phyloP scores from a whole-genome alignment of 257 asterid genomes.

The Thymus mandschuricus region DNA sequence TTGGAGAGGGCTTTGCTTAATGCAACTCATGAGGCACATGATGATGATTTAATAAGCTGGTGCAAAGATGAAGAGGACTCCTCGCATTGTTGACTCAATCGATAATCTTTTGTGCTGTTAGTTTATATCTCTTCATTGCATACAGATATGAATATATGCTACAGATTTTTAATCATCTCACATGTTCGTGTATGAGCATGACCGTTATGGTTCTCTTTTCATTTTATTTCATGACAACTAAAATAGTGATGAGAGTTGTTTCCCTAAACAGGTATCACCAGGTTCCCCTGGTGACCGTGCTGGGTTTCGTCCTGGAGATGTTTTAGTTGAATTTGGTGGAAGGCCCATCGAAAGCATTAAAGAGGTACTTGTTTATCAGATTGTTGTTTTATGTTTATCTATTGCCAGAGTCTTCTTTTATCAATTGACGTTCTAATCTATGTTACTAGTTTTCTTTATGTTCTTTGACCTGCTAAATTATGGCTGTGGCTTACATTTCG shows the following conservation, averaged over 20 bases:
- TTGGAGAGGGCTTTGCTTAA: not conserved
- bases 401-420: not conserved
- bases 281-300: slow-evolving; percentile 93
- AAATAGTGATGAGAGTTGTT: slow-evolving; percentile 8
- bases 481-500: not conserved
- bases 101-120: too few relatives aligned
- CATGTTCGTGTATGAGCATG: not conserved
- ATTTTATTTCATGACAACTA: not conserved
- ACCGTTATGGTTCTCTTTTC: too few relatives aligned
- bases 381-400: not conserved
- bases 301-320: slow-evolving; percentile 86
- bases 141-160: too few relatives aligned
- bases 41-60: not conserved
- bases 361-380: slow-evolving; percentile 58
- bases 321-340: slow-evolving; percentile 82
- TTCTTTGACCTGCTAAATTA: not conserved
- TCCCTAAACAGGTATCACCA: slow-evolving; percentile 63
- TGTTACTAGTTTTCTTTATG: not conserved
- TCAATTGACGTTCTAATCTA: not conserved
- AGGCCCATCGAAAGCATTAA: slow-evolving; percentile 60
- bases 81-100: too few relatives aligned
- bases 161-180: not conserved
- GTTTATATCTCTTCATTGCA: too few relatives aligned
- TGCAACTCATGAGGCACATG: slow-evolving; percentile 14
- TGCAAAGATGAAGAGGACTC: not conserved